A percentile compares a stretch with the other conserved stretches of the same genome.
Conservation (phyloP, 495 filamentous ascomycete species). For the Podospora anserina region DNA sequence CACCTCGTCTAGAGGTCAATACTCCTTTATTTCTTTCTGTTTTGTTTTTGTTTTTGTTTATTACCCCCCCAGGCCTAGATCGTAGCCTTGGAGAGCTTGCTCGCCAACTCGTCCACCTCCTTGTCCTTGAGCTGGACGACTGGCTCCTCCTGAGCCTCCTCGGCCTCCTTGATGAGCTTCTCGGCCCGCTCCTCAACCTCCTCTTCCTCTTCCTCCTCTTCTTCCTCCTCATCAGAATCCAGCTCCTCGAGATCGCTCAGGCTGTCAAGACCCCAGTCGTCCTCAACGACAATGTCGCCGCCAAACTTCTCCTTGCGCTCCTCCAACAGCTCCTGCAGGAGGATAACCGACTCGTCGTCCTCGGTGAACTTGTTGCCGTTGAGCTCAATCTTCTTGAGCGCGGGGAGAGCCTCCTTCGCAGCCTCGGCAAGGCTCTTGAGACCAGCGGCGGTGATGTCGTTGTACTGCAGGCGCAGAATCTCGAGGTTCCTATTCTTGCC, state of each 20-base stretch:
- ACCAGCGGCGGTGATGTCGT: constrained; percentile 78
- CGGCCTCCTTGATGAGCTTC: constrained; percentile 64
- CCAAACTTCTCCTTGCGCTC: constrained; percentile 60
- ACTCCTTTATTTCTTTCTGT: constrained; percentile 7
- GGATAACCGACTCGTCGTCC: constrained; percentile 63
- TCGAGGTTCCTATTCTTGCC: constrained; percentile 75
- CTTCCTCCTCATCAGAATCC: constrained; percentile 66
- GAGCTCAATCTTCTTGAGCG: constrained; percentile 77
- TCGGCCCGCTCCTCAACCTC: constrained; percentile 57
- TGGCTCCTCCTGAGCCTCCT: constrained; percentile 70
- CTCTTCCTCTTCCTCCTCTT: constrained; percentile 63
- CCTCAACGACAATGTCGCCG: constrained; percentile 56
- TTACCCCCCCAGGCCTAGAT: constrained; percentile 29
- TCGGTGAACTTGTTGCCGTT: constrained; percentile 95
- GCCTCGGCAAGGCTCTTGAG: constrained; percentile 66
- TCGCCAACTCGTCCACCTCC: constrained; percentile 77
- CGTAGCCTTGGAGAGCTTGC: constrained; percentile 64
- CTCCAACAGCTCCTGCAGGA: constrained; percentile 51
- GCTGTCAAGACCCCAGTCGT: constrained; percentile 80
- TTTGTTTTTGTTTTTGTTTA: constrained; percentile 4
- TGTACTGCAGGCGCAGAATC: constrained; percentile 83
- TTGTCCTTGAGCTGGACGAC: constrained; percentile 68
- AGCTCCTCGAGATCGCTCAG: constrained; percentile 80
- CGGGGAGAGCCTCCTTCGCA: constrained; percentile 61
- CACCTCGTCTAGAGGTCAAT: background rate